Percentiles rank a stretch among this genome's conserved stretches.
Evolutionary conservation across 2,329 filamentous ascomycete genomes (phyloP).

Genomic region (Pseudogymnoascus sp.): DNA sequence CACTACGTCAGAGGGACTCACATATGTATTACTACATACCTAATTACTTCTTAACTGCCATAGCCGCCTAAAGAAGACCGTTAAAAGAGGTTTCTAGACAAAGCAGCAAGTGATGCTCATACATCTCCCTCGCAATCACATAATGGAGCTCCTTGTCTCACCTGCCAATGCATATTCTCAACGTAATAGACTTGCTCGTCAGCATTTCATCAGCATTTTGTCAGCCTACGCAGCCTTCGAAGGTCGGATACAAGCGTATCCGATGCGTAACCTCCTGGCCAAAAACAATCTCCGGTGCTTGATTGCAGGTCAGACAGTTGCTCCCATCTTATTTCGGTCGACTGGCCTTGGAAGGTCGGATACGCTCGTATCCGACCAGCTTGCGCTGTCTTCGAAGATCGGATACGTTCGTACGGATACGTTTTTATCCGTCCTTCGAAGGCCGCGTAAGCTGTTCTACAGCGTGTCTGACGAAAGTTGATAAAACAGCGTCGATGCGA

Average conservation of each 20-base stretch:
- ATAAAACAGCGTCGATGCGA: neutral
- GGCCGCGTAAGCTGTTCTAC: neutral
- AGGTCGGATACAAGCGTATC: too few relatives aligned
- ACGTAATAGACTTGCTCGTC: too few relatives aligned
- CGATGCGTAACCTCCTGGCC: neutral
- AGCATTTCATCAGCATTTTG: neutral
- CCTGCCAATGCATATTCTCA: too few relatives aligned
- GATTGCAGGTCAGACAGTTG: neutral
- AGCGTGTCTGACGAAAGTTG: too few relatives aligned
- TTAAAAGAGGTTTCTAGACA: too few relatives aligned
- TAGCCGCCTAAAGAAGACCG: neutral
- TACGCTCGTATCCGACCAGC: too few relatives aligned
- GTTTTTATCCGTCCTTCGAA: too few relatives aligned
- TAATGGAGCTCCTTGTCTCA: too few relatives aligned
- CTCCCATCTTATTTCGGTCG: neutral
- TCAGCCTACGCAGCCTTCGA: neutral
- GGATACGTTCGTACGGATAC: too few relatives aligned
- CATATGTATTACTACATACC: neutral
- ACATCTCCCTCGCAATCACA: too few relatives aligned
- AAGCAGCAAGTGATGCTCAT: too few relatives aligned
- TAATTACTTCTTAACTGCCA: neutral
- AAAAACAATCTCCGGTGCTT: neutral
- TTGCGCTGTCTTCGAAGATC: too few relatives aligned
- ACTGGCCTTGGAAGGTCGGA: neutral
- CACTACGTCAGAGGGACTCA: neutral